Evolutionary conservation across 257 asterid genomes (phyloP).

Genomic region (Orobanche coerulescens): DNA sequence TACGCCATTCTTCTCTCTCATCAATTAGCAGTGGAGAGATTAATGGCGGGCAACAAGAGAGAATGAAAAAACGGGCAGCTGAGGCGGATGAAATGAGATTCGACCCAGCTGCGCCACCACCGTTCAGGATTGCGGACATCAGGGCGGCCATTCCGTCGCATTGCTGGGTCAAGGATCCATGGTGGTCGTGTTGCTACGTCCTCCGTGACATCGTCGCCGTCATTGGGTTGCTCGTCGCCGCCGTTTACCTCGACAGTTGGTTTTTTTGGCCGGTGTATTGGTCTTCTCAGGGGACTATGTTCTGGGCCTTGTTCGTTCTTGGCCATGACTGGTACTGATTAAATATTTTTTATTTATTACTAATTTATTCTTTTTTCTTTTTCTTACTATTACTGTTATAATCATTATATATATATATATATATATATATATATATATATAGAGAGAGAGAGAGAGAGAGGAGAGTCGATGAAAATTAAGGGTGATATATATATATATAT

Average conservation of each 20-base stretch:
- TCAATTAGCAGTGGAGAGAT: conserved; percentile 14
- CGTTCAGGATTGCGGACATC: conserved; percentile 49
- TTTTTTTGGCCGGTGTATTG: conserved; percentile 46
- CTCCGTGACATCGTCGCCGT: conserved; percentile 32
- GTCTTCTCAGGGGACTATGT: conserved; percentile 59
- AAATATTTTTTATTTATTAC: not conserved
- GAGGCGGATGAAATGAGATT: conserved; percentile 21
- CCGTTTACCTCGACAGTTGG: conserved; percentile 32
- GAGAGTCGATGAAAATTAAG: no score
- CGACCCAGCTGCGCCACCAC: conserved; percentile 58
- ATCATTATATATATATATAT: no score
- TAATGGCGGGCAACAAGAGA: conserved; percentile 16
- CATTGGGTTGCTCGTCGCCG: conserved; percentile 31
- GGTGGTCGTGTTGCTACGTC: conserved; percentile 44
- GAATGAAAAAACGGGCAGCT: conserved; percentile 13
- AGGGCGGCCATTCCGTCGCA: conserved; percentile 56
- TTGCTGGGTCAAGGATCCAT: conserved; percentile 63
- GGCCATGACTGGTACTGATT: conserved; percentile 70
- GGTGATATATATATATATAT: no score
- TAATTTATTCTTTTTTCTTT: not conserved
- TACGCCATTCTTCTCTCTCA: conserved; percentile 20
- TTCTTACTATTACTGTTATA: not conserved
- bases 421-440: no score
- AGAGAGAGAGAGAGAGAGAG: no score
- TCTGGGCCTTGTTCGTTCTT: conserved; percentile 67